These are phyloP conservation scores for Protomyces inundatus DNA, from an alignment of 1,139 yeast genomes.

Conservation along the genomic window DNA sequence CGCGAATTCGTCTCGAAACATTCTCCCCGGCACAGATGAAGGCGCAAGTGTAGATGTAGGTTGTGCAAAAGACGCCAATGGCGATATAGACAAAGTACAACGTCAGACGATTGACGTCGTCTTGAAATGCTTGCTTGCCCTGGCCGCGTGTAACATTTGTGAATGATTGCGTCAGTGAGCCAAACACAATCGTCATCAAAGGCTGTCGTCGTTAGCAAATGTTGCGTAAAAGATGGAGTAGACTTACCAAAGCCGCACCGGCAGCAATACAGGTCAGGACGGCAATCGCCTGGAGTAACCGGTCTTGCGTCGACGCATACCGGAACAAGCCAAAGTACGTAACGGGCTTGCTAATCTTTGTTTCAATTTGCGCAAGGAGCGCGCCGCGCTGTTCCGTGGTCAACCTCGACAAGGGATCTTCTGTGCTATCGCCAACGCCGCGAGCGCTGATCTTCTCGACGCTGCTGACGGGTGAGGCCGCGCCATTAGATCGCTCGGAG, in stretches of 20 bases:
- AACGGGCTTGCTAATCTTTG: slow-evolving; percentile 5
- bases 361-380: slow-evolving; percentile 19
- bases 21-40: slow-evolving; percentile 43
- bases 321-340: slow-evolving; percentile 18
- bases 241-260: slow-evolving; percentile 19
- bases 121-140: slow-evolving; percentile 31
- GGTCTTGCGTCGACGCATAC: slow-evolving; percentile 10
- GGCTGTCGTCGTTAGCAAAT: slow-evolving; percentile 29
- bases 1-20: slow-evolving; percentile 43
- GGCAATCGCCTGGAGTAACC: slow-evolving; percentile 7
- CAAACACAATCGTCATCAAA: slow-evolving; percentile 36
- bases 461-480: neutral
- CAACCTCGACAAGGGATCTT: slow-evolving; percentile 2
- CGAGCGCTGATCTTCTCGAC: neutral
- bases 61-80: slow-evolving; percentile 33
- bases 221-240: neutral
- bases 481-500: neutral
- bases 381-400: slow-evolving; percentile 15
- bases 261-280: slow-evolving; percentile 21
- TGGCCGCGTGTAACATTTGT: slow-evolving; percentile 36
- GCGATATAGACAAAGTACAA: slow-evolving; percentile 36
- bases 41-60: slow-evolving; percentile 33
- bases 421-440: neutral
- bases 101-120: slow-evolving; percentile 32
- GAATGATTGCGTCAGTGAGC: slow-evolving; percentile 41